A percentile compares a stretch with the other conserved stretches of the same genome.
Evolutionary conservation across 768 basidiomycete genomes (phyloP).

Genomic region (Suillus hirtellus): DNA sequence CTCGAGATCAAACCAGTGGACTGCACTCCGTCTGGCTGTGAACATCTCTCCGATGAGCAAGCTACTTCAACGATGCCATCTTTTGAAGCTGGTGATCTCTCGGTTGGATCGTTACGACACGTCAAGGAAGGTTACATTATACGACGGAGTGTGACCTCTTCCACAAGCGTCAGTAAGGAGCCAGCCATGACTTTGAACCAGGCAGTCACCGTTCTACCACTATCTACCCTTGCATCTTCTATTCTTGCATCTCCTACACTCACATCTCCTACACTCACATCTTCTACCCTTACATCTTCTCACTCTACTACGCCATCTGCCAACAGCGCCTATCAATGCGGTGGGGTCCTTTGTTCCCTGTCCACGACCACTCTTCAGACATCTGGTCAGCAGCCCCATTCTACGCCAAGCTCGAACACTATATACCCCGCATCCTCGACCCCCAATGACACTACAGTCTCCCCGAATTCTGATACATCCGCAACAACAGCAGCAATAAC

Average conservation of each 20-base stretch:
- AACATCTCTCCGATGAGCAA: not conserved
- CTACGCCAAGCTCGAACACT: not conserved
- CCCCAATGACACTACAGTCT: not conserved
- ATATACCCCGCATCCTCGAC: not conserved
- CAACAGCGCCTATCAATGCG: not conserved
- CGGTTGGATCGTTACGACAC: not conserved
- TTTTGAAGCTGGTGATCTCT: not conserved
- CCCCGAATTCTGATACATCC: not conserved
- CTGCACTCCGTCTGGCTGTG: not conserved
- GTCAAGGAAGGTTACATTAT: not conserved
- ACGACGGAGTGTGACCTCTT: too few species aligned
- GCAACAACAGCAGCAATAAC: not conserved
- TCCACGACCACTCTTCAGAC: not conserved
- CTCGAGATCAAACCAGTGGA: not conserved
- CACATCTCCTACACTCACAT: not conserved
- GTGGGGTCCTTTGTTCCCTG: not conserved
- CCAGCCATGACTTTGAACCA: not conserved
- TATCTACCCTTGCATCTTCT: not conserved
- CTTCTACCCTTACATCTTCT: not conserved
- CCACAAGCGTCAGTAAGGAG: not conserved
- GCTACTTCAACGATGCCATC: not conserved
- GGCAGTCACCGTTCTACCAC: not conserved
- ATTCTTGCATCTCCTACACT: not conserved
- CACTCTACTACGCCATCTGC: not conserved
- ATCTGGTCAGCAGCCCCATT: not conserved